phyloP scores from a whole-genome alignment of 2,329 filamentous ascomycete genomes.

The Paraphoma chrysanthemicola region DNA sequence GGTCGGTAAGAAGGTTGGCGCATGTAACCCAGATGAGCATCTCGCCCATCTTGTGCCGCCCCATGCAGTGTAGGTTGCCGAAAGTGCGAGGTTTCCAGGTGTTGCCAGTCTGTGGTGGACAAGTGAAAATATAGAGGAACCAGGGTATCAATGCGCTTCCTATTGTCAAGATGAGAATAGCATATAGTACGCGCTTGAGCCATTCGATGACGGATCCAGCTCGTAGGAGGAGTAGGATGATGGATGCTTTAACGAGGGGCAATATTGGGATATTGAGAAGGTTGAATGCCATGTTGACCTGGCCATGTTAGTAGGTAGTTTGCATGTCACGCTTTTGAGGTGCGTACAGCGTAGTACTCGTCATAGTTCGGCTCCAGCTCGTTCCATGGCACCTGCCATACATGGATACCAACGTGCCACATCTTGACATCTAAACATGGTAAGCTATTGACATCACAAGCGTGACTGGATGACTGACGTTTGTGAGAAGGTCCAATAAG shows the following conservation, averaged over 20 bases:
- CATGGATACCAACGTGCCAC: slow-evolving; percentile 48
- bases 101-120: slow-evolving; percentile 48
- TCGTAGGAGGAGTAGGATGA: slow-evolving; percentile 48
- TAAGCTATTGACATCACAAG: not conserved
- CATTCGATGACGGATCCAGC: slow-evolving; percentile 48
- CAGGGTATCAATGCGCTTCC: slow-evolving; percentile 46
- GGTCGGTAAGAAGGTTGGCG: slow-evolving; percentile 50
- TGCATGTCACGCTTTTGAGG: not conserved
- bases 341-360: slow-evolving; percentile 42
- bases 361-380: slow-evolving; percentile 47
- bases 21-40: slow-evolving; percentile 51
- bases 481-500: slow-evolving; percentile 45
- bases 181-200: slow-evolving; percentile 47
- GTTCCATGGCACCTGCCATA: slow-evolving; percentile 43
- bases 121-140: slow-evolving; percentile 49
- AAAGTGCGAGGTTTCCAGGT: slow-evolving; percentile 49
- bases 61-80: slow-evolving; percentile 48
- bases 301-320: not conserved
- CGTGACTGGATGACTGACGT: slow-evolving; percentile 31
- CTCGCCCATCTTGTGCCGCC: slow-evolving; percentile 45
- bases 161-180: slow-evolving; percentile 45
- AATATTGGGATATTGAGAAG: slow-evolving; percentile 50
- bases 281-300: slow-evolving; percentile 48
- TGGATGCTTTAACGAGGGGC: slow-evolving; percentile 50
- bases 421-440: slow-evolving; percentile 41